Conservation (phyloP, 371 early-diverging fungal species). For the Mucor indicus region DNA sequence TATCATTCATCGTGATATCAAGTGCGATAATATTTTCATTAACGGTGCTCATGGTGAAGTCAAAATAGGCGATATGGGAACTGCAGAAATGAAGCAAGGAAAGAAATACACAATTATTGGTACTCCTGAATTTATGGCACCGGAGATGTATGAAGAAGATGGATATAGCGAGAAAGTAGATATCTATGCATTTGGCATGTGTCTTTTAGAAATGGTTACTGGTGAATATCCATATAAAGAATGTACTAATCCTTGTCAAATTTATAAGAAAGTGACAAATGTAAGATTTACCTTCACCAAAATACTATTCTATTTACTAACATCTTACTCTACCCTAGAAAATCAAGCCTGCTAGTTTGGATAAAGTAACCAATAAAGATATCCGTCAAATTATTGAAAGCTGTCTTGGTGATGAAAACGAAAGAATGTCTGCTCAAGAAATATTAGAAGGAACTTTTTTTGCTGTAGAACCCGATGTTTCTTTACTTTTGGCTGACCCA, state of each 20-base stretch:
- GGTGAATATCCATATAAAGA: slow-evolving; percentile 89
- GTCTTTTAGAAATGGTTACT: slow-evolving; percentile 86
- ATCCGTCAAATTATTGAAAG: slow-evolving; percentile 73
- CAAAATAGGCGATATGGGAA: slow-evolving; percentile 93
- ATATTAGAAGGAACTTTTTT: slow-evolving; percentile 81
- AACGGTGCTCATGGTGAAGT: slow-evolving; percentile 89
- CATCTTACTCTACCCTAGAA: slow-evolving; percentile 42
- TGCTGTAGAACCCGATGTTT: slow-evolving; percentile 75
- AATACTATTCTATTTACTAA: too few species aligned
- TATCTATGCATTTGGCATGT: slow-evolving; percentile 95
- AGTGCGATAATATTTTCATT: slow-evolving; percentile 89
- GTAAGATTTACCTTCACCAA: slow-evolving; percentile 26
- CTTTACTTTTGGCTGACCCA: slow-evolving; percentile 59
- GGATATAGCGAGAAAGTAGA: slow-evolving; percentile 89
- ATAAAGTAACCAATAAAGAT: slow-evolving; percentile 66
- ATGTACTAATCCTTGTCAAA: slow-evolving; percentile 84
- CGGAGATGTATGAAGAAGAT: slow-evolving; percentile 90
- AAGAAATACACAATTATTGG: slow-evolving; percentile 88
- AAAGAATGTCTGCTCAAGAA: slow-evolving; percentile 70
- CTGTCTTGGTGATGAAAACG: slow-evolving; percentile 66
- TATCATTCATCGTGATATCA: slow-evolving; percentile 90
- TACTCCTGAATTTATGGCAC: slow-evolving; percentile 95
- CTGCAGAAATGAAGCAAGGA: slow-evolving; percentile 69
- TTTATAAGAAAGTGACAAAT: slow-evolving; percentile 77
- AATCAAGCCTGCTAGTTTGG: slow-evolving; percentile 77